phyloP scores from a whole-genome alignment of 177 flowering plant species.

The Vitis hybrid region DNA sequence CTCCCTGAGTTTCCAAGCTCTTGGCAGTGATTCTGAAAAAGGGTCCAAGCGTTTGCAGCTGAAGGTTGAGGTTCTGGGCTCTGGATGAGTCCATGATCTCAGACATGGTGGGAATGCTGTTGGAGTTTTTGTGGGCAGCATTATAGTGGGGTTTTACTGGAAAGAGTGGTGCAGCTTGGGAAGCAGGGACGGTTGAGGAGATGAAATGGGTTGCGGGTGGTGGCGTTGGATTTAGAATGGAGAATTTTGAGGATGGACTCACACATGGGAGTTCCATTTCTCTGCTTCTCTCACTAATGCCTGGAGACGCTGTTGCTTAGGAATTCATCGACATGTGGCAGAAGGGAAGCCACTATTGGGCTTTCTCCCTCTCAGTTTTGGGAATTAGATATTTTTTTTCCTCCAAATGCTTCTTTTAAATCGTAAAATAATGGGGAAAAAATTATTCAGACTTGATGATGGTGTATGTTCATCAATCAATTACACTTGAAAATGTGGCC shows the following conservation, averaged over 20 bases:
- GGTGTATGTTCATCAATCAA: no score
- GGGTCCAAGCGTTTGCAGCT: slow-evolving; percentile 76
- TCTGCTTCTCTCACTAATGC: not conserved
- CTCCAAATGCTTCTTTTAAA: no score
- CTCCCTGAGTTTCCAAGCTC: slow-evolving; percentile 49
- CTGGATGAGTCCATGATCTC: slow-evolving; percentile 64
- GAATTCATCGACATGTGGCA: no score
- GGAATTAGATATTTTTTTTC: no score
- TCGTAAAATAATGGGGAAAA: no score
- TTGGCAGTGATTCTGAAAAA: slow-evolving; percentile 81
- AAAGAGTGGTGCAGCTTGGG: no score
- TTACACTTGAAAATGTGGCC: no score
- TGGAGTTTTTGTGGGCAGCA: not conserved
- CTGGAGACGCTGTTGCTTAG: no score
- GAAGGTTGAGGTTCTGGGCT: slow-evolving; percentile 61
- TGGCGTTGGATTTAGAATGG: not conserved
- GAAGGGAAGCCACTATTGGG: no score
- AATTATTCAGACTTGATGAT: no score
- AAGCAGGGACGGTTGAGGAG: not conserved
- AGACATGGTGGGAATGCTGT: slow-evolving; percentile 57
- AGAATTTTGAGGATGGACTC: not conserved
- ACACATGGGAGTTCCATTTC: not conserved
- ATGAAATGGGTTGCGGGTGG: slow-evolving; percentile 3
- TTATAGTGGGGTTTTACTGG: not conserved
- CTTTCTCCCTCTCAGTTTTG: no score